Conservation (phyloP, 2,329 filamentous ascomycete species). For the Penicillium carneum region DNA sequence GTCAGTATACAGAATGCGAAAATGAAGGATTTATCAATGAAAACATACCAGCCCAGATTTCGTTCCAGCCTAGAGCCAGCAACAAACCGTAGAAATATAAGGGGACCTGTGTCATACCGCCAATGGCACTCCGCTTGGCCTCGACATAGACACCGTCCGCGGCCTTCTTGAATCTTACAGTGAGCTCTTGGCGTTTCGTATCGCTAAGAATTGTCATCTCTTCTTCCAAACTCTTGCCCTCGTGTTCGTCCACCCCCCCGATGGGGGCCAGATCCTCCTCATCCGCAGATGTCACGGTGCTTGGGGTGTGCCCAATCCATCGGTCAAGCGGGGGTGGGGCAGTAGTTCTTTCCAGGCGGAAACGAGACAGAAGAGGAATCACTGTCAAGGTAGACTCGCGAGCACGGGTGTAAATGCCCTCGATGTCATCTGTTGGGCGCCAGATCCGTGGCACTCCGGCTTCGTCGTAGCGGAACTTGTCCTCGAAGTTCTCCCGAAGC, state of each 20-base stretch:
- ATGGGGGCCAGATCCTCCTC: constrained; percentile 90
- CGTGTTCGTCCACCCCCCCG: constrained; percentile 91
- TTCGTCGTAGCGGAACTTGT: constrained; percentile 98
- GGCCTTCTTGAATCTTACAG: constrained; percentile 95
- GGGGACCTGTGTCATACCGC: constrained; percentile 90
- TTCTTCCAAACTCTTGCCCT: constrained; percentile 91
- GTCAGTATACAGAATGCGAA: constrained; percentile 11
- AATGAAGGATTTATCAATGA: constrained; percentile 21
- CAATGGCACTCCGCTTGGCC: constrained; percentile 94
- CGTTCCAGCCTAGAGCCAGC: constrained; percentile 95
- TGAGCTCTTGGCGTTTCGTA: constrained; percentile 86
- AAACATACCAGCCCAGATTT: constrained; percentile 85
- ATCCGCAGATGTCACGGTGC: constrained; percentile 77
- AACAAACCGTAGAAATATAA: constrained; percentile 92
- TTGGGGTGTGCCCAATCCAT: constrained; percentile 82
- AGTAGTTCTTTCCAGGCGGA: constrained; percentile 77
- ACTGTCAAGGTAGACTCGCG: constrained; percentile 89
- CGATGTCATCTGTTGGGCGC: constrained; percentile 95
- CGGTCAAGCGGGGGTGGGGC: constrained; percentile 79
- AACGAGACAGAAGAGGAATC: constrained; percentile 85
- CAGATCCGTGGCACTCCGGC: constrained; percentile 93
- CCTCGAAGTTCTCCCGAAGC: constrained; percentile 96
- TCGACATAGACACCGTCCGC: constrained; percentile 98
- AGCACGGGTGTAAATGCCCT: constrained; percentile 90
- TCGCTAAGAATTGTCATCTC: constrained; percentile 96